A percentile compares a stretch with the other conserved stretches of the same genome.
phyloP scores from a whole-genome alignment of 176 grass and related monocot species.

The Urochloa ruziziensis region DNA sequence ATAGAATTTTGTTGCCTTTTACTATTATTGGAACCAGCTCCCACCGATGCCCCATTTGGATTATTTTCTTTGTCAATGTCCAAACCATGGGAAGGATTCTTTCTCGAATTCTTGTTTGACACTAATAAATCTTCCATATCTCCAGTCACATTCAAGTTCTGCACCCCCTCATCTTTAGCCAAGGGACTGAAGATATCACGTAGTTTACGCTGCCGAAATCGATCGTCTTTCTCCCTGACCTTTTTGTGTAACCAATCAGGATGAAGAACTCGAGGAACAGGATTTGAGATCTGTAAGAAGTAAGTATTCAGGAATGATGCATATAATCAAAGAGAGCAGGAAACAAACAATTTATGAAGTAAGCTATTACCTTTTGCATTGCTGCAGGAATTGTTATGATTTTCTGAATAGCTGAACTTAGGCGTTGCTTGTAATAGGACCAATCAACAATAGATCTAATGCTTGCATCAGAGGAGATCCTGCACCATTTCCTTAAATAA shows the following conservation, averaged over 20 bases:
- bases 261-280: constrained; percentile 93
- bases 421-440: constrained; percentile 92
- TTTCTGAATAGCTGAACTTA: constrained; percentile 93
- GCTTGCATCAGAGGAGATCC: constrained; percentile 73
- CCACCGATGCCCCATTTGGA: constrained; percentile 42
- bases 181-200: constrained; percentile 77
- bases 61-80: constrained; percentile 62
- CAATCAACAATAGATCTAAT: constrained; percentile 92
- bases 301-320: constrained; percentile 27
- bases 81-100: constrained; percentile 42
- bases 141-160: constrained; percentile 42
- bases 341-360: too few species aligned
- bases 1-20: constrained; percentile 31
- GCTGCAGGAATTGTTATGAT: constrained; percentile 98
- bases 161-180: constrained; percentile 40
- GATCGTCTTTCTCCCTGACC: constrained; percentile 92
- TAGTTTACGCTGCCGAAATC: constrained; percentile 89
- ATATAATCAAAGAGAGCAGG: constrained; percentile 21
- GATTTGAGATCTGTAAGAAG: constrained; percentile 78
- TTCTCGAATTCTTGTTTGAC: constrained; percentile 33
- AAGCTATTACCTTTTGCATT: constrained; percentile 83
- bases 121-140: constrained; percentile 82
- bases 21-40: constrained; percentile 23
- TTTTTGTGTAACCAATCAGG: constrained; percentile 98
- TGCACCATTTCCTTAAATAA: constrained; percentile 96